Evolutionary conservation across 441 rosid species (phyloP).

Genomic region (Raphanus hybrid): DNA sequence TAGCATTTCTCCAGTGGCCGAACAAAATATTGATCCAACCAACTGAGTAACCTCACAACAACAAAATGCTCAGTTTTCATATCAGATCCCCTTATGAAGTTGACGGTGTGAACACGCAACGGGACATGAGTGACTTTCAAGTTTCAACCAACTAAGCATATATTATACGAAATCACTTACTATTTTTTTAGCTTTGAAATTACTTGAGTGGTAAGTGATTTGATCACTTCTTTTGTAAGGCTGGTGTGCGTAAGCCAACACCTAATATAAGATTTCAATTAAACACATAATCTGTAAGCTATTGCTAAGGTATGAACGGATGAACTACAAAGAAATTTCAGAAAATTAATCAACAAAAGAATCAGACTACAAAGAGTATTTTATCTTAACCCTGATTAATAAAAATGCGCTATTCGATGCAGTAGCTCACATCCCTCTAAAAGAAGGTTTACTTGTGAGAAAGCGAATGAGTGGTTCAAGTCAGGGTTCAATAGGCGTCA

Average conservation of each 20-base stretch:
- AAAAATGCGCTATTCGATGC: too few relatives aligned
- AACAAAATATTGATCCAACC: not conserved
- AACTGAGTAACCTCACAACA: not conserved
- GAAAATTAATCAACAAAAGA: too few relatives aligned
- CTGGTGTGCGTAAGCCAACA: not conserved
- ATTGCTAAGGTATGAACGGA: too few relatives aligned
- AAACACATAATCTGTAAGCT: too few relatives aligned
- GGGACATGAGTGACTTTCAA: not conserved
- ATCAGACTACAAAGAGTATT: too few relatives aligned
- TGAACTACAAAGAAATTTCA: too few relatives aligned
- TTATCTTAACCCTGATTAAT: too few relatives aligned
- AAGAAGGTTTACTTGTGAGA: too few relatives aligned
- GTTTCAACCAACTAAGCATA: not conserved
- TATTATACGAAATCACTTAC: not conserved
- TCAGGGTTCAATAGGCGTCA: too few relatives aligned
- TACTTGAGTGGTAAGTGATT: not conserved
- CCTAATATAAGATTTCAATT: not conserved
- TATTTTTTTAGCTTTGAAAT: not conserved
- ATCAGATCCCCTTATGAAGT: not conserved
- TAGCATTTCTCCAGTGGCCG: not conserved
- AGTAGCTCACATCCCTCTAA: too few relatives aligned
- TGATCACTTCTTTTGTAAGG: not conserved
- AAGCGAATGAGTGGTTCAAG: too few relatives aligned
- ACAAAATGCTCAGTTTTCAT: not conserved
- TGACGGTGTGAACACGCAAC: not conserved